Evolutionary conservation across 1,284 basidiomycete genomes (phyloP), one percentile per base, ranked within the genome.

Genomic region (Cutaneotrichosporon sp.): DNA sequence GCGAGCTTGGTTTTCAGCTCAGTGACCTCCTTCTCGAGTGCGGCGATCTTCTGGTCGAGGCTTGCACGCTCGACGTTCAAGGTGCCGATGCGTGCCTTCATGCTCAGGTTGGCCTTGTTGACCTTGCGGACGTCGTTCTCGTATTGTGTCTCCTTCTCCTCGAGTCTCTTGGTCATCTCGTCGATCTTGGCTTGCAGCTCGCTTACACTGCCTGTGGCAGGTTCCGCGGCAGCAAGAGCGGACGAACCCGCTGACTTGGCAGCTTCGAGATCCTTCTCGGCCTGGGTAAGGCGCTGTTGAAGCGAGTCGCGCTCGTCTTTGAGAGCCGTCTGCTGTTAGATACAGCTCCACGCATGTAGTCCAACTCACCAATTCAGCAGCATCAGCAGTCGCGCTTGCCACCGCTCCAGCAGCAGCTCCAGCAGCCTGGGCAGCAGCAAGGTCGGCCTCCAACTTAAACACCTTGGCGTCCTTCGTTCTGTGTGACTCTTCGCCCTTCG

Each of bases 231-330:
- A 16, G 62, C 61, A 32, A 40, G 40, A 26, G 57, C 60, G 14
- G 40, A 26, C 4, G 40, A 26, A 6, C 53, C 4, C 4, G 62
- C 66, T 14, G 72, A 57, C 65, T 75, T 75, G 26, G 75, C 73
- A 2, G 67, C 65, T 36, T 73, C 73, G 18, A 78, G 66, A 21
- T 77, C 74, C 61, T 75, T 76, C 68, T 76, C 70, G 4, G 72
- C 69, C 38, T 74, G 66, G 13, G 71, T 55, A 42, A 81, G 69
- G 13, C 72, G 65, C 30, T 69, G 58, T 53, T 76, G 67, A 32
- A 80, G 63, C 6, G 66, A 56, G 18, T 76, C 75, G 30, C 72
- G 70, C 66, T 80, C 73, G 16, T 61, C 56, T 55, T 68, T 60
- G 18, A 77, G 61, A 1, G 70, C 60, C 18, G 60, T 26, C 63